Percentiles rank a stretch among this genome's conserved stretches.
Evolutionary conservation across 495 filamentous ascomycete genomes (phyloP).

Genomic region (Penicillium coffeae): DNA sequence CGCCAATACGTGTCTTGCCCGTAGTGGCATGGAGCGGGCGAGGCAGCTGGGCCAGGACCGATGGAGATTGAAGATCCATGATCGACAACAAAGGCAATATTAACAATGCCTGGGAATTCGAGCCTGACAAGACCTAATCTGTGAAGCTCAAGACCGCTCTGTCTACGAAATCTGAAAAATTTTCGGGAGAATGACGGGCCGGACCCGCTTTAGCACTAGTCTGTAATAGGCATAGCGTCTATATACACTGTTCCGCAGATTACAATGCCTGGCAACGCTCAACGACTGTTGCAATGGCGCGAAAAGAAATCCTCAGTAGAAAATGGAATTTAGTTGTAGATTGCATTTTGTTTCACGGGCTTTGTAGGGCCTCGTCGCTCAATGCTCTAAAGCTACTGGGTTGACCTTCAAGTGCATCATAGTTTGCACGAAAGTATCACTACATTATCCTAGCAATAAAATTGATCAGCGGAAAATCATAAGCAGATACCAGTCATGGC

Average conservation of each 20-base stretch:
- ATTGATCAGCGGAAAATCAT: no score
- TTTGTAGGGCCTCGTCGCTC: no score
- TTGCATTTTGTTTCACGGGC: no score
- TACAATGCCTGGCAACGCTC: slow-evolving; percentile 20
- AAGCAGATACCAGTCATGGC: no score
- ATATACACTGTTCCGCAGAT: slow-evolving; percentile 8
- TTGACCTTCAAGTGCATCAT: no score
- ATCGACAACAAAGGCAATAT: slow-evolving; percentile 7
- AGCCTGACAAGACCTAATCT: slow-evolving; percentile 21
- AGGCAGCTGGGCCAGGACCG: slow-evolving; percentile 63
- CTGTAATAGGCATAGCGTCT: slow-evolving; percentile 10
- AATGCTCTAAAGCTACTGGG: no score
- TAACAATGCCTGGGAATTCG: slow-evolving; percentile 9
- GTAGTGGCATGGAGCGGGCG: slow-evolving; percentile 57
- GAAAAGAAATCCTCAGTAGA: no score
- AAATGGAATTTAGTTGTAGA: no score
- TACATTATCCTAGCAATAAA: no score
- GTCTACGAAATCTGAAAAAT: slow-evolving; percentile 41
- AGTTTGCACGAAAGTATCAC: no score
- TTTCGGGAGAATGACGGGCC: slow-evolving; percentile 37
- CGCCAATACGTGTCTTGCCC: slow-evolving; percentile 58
- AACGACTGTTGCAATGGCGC: no score
- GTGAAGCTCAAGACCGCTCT: slow-evolving; percentile 22
- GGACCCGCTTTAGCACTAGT: slow-evolving; percentile 11
- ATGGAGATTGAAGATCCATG: slow-evolving; percentile 47